These are phyloP conservation scores for Metroxylon sagu DNA, from an alignment of 176 grass and related monocot species.

Conservation along the genomic window DNA sequence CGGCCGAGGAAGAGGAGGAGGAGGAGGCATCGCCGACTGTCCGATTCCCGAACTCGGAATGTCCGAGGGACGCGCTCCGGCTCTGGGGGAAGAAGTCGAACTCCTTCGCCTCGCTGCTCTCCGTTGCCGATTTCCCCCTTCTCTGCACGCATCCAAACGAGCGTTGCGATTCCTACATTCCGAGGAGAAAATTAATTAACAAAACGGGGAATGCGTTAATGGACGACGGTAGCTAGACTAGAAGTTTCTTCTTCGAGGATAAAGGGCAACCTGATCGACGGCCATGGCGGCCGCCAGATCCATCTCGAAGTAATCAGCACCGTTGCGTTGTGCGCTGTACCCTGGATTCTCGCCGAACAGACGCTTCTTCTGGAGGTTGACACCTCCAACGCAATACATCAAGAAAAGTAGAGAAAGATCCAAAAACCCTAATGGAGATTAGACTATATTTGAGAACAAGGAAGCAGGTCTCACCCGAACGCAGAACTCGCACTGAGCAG, in stretches of 20 bases:
- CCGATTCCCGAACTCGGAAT: conserved; percentile 18
- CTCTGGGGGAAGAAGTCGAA: conserved; percentile 64
- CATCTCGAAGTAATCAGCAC: conserved; percentile 35
- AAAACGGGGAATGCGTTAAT: not conserved
- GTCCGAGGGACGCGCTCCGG: not conserved
- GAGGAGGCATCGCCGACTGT: conserved; percentile 2
- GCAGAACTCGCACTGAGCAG: conserved; percentile 53
- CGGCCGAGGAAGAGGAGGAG: conserved; percentile 3
- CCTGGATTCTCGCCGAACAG: conserved; percentile 17
- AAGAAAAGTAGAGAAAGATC: conserved; percentile 1
- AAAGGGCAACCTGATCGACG: conserved; percentile 17
- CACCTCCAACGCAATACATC: conserved; percentile 5
- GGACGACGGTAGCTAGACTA: no score
- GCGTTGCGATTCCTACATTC: conserved; percentile 3
- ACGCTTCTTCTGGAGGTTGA: conserved; percentile 25
- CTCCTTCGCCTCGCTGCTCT: conserved; percentile 35
- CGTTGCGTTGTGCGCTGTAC: not conserved
- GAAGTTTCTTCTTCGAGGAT: not conserved
- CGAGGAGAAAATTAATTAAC: not conserved
- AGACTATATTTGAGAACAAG: not conserved
- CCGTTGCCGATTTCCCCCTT: conserved; percentile 10
- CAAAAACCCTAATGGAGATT: no score
- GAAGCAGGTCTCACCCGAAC: conserved; percentile 27
- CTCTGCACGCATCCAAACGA: conserved; percentile 3
- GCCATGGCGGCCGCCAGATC: conserved; percentile 39